Conservation (phyloP, 768 basidiomycete genomes). For the Lactarius sp. region DNA sequence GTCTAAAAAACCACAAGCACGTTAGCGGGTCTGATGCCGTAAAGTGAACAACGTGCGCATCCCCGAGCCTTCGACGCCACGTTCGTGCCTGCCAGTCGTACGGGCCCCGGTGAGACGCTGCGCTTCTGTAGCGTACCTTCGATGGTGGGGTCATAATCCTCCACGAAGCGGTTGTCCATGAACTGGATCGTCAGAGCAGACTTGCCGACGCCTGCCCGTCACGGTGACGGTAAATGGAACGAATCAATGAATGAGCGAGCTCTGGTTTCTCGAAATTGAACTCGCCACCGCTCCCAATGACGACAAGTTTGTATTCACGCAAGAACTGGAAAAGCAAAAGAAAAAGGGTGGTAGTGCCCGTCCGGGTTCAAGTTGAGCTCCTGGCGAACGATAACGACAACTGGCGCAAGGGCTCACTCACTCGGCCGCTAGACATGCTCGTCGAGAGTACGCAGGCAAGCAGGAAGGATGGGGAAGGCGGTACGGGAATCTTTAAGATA, state of each 20-base stretch:
- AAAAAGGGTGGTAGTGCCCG: background rate
- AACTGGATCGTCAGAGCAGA: slow-evolving; percentile 97
- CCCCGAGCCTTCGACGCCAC: background rate
- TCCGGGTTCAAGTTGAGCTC: background rate
- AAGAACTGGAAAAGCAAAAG: slow-evolving; percentile 52
- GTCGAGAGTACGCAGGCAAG: background rate
- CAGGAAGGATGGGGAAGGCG: background rate
- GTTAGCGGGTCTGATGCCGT: slow-evolving; percentile 17
- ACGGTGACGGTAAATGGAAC: too few species aligned
- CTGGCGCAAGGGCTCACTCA: slow-evolving; percentile 72
- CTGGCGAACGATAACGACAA: slow-evolving; percentile 28
- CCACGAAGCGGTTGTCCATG: slow-evolving; percentile 91
- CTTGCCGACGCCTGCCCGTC: slow-evolving; percentile 59
- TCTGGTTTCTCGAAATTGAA: slow-evolving; percentile 1
- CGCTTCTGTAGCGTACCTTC: slow-evolving; percentile 49
- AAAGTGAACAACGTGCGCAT: slow-evolving; percentile 16
- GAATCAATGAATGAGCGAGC: background rate
- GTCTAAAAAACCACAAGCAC: slow-evolving; percentile 44
- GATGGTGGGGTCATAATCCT: slow-evolving; percentile 93
- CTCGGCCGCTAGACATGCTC: slow-evolving; percentile 9
- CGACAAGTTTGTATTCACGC: slow-evolving; percentile 97
- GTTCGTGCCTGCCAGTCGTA: slow-evolving; percentile 3
- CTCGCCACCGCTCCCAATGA: slow-evolving; percentile 94
- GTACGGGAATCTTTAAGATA: background rate
- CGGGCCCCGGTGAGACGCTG: too few species aligned